phyloP scores from a whole-genome alignment of 2,329 filamentous ascomycete genomes.

The Orbilia javanica region DNA sequence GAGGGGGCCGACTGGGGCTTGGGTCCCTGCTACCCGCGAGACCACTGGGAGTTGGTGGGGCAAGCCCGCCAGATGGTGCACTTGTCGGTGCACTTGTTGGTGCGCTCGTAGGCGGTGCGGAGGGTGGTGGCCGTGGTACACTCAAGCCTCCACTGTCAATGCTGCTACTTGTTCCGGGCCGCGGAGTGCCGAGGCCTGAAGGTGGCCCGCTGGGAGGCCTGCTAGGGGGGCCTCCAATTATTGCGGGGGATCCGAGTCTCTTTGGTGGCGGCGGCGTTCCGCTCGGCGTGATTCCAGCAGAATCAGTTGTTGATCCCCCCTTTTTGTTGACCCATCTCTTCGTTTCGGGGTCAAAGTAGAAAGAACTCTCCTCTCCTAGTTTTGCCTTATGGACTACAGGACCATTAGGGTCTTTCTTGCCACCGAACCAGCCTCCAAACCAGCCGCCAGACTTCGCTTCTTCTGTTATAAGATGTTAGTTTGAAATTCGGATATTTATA shows the following conservation, averaged over 20 bases:
- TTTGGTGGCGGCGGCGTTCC: slow-evolving; percentile 85
- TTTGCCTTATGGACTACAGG: slow-evolving; percentile 83
- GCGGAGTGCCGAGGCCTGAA: slow-evolving; percentile 28
- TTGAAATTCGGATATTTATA: slow-evolving; percentile 59
- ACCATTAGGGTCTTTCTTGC: slow-evolving; percentile 73
- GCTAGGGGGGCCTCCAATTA: slow-evolving; percentile 55
- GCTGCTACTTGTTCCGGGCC: slow-evolving; percentile 34
- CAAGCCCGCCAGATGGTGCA: slow-evolving; percentile 60
- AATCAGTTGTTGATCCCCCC: slow-evolving; percentile 74
- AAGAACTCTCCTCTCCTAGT: slow-evolving; percentile 90
- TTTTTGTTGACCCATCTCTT: slow-evolving; percentile 99
- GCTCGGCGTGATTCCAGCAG: slow-evolving; percentile 69
- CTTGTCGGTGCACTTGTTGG: slow-evolving; percentile 40
- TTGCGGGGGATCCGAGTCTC: slow-evolving; percentile 63
- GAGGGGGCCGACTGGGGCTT: slow-evolving; percentile 72
- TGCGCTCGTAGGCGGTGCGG: slow-evolving; percentile 46
- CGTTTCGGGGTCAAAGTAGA: slow-evolving; percentile 94
- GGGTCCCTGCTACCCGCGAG: slow-evolving; percentile 64
- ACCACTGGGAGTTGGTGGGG: slow-evolving; percentile 63
- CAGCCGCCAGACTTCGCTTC: slow-evolving; percentile 70
- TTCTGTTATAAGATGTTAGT: slow-evolving; percentile 65
- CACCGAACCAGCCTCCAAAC: slow-evolving; percentile 87
- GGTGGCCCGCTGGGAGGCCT: slow-evolving; percentile 47
- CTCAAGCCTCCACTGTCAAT: slow-evolving; percentile 32
- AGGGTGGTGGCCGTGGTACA: slow-evolving; percentile 35